Evolutionary conservation across 768 basidiomycete genomes (phyloP).

Genomic region (Hericium rajendrae): DNA sequence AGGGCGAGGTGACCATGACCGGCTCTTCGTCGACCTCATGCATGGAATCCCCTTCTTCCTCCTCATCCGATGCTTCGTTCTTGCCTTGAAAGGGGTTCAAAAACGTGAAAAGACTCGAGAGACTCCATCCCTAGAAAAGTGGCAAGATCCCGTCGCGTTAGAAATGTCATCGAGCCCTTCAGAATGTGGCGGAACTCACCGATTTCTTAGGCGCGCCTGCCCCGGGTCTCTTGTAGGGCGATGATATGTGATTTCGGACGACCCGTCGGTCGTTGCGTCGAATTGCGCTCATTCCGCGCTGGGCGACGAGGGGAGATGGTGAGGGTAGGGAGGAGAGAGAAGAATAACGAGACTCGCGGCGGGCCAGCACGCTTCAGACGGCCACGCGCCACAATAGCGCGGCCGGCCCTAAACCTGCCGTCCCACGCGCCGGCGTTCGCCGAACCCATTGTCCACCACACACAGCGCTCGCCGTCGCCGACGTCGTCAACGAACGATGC

Average conservation of each 20-base stretch:
- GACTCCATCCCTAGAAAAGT: constrained; percentile 33
- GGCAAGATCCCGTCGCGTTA: constrained; percentile 4
- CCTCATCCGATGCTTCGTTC: constrained; percentile 8
- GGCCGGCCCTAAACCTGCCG: background rate
- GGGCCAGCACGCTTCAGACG: background rate
- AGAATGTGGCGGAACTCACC: constrained; percentile 23
- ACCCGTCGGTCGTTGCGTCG: constrained; percentile 29
- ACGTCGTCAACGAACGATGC: constrained; percentile 27
- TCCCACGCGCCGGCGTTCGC: background rate
- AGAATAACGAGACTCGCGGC: background rate
- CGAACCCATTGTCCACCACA: constrained; percentile 3
- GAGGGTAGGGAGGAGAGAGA: background rate
- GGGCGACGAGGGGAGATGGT: background rate
- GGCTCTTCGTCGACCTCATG: constrained; percentile 4
- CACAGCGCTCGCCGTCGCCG: constrained; percentile 13
- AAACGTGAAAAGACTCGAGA: constrained; percentile 39
- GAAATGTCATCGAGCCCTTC: background rate
- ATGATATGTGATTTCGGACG: constrained; percentile 22
- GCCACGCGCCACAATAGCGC: background rate
- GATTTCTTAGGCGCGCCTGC: constrained; percentile 34
- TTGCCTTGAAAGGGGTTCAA: constrained; percentile 37
- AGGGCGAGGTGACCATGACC: background rate
- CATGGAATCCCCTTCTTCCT: constrained; percentile 1
- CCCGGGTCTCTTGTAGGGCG: constrained; percentile 44
- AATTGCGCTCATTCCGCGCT: constrained; percentile 43